phyloP scores from a whole-genome alignment of 2,329 filamentous ascomycete species.

The Microsporum ferrugineum region DNA sequence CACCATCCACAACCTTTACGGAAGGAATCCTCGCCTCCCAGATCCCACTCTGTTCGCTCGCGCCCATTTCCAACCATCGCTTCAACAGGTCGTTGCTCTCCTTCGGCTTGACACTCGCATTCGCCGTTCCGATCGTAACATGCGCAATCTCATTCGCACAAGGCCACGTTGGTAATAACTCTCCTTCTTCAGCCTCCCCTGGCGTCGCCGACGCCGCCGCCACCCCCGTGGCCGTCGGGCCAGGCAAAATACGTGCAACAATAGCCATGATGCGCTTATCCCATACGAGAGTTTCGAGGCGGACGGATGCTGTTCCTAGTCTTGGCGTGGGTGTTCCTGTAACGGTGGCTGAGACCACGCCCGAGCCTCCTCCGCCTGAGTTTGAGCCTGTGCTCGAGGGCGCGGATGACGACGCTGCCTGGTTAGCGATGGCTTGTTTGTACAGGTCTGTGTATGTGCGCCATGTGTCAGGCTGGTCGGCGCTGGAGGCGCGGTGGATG shows the following conservation, averaged over 20 bases:
- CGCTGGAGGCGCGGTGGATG: slow-evolving; percentile 61
- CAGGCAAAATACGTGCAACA: slow-evolving; percentile 56
- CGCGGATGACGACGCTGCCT: slow-evolving; percentile 15
- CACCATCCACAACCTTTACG: slow-evolving; percentile 45
- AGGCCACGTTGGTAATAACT: slow-evolving; percentile 38
- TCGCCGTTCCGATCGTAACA: slow-evolving; percentile 76
- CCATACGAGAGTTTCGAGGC: slow-evolving; percentile 61
- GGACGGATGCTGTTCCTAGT: slow-evolving; percentile 34
- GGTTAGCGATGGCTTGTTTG: slow-evolving; percentile 23
- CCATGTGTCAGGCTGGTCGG: slow-evolving; percentile 61
- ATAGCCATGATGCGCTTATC: slow-evolving; percentile 84
- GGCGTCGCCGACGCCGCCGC: not conserved
- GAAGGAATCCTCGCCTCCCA: slow-evolving; percentile 44
- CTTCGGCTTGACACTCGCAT: slow-evolving; percentile 67
- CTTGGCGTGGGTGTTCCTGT: slow-evolving; percentile 22
- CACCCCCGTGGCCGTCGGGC: slow-evolving; percentile 30
- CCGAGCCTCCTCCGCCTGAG: no score
- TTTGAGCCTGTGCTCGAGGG: not conserved
- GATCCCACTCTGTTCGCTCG: slow-evolving; percentile 42
- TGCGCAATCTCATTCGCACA: slow-evolving; percentile 72
- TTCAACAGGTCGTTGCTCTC: slow-evolving; percentile 81
- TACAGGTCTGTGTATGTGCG: slow-evolving; percentile 56
- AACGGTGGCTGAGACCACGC: slow-evolving; percentile 12
- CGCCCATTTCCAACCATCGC: slow-evolving; percentile 57
- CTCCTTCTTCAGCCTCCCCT: not conserved